Evolutionary conservation across 2,329 filamentous ascomycete species (phyloP).

Genomic region (Phyllosticta citribraziliensis): DNA sequence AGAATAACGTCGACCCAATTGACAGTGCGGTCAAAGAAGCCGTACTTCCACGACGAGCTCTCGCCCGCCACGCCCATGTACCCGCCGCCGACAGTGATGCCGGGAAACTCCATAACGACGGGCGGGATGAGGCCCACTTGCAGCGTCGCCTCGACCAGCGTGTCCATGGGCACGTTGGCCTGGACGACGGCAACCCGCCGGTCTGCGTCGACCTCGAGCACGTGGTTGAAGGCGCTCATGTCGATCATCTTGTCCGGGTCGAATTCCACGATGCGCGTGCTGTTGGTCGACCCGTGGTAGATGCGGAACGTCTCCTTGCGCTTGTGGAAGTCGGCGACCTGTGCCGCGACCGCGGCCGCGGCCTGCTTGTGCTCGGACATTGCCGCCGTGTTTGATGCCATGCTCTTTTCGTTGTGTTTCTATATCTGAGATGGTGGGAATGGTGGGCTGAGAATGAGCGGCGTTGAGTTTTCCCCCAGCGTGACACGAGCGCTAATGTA

Average conservation of each 20-base stretch:
- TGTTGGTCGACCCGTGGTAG: slow-evolving; percentile 48
- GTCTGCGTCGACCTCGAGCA: slow-evolving; percentile 34
- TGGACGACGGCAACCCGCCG: slow-evolving; percentile 46
- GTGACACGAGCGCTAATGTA: neutral
- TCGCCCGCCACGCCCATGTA: slow-evolving; percentile 59
- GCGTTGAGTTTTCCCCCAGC: neutral
- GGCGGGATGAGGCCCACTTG: slow-evolving; percentile 47
- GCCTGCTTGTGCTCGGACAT: slow-evolving; percentile 26
- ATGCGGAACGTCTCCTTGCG: slow-evolving; percentile 43
- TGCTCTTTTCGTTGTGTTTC: neutral
- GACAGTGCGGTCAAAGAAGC: slow-evolving; percentile 56
- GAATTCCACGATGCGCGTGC: slow-evolving; percentile 36
- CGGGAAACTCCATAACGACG: slow-evolving; percentile 63
- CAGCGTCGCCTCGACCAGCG: slow-evolving; percentile 48
- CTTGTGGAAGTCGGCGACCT: slow-evolving; percentile 37
- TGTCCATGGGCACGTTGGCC: slow-evolving; percentile 61
- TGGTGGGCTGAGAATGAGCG: neutral
- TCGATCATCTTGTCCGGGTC: slow-evolving; percentile 36
- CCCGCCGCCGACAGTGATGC: slow-evolving; percentile 58
- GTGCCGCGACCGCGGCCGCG: slow-evolving; percentile 28
- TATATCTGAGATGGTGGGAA: neutral
- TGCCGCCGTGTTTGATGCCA: neutral
- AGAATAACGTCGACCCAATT: slow-evolving; percentile 55
- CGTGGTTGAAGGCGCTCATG: slow-evolving; percentile 39
- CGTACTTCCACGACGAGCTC: slow-evolving; percentile 56